These are phyloP conservation scores for Gastrolobium bilobum DNA, from an alignment of 306 rosid genomes.

Conservation along the genomic window DNA sequence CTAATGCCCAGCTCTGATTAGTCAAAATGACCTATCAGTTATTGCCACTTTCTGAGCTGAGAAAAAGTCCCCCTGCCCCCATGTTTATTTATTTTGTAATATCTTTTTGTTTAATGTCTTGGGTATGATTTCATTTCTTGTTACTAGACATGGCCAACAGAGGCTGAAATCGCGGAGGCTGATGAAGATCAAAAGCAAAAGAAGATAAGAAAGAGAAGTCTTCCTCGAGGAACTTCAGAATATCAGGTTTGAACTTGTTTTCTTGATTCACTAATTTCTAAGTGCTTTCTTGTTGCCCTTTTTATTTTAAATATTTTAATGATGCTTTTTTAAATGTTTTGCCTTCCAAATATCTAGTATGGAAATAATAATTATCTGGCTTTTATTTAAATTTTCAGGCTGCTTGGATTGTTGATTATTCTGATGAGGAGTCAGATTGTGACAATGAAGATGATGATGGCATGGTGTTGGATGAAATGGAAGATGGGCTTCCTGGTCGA, in stretches of 20 bases:
- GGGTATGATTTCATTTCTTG: constrained; percentile 39
- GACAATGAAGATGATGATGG: constrained; percentile 69
- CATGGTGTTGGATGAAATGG: constrained; percentile 75
- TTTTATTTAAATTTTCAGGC: constrained; percentile 65
- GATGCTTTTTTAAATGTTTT: constrained; percentile 6
- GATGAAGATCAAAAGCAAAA: constrained; percentile 67
- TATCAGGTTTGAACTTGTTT: constrained; percentile 73
- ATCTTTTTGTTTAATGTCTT: constrained; percentile 12
- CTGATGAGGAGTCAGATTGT: constrained; percentile 66
- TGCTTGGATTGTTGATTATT: constrained; percentile 83
- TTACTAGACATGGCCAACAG: constrained; percentile 96
- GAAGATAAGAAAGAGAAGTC: constrained; percentile 63
- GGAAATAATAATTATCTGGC: constrained; percentile 15
- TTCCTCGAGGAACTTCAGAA: constrained; percentile 92
- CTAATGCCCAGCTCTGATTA: not conserved
- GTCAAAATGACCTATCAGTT: constrained; percentile 15
- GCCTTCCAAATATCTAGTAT: constrained; percentile 17
- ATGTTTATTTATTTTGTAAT: not conserved
- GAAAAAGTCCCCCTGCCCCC: not conserved
- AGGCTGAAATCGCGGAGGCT: constrained; percentile 79
- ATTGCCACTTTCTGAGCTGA: constrained; percentile 11
- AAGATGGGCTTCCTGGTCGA: constrained; percentile 57
- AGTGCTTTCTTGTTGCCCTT: not conserved
- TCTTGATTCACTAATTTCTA: constrained; percentile 25
- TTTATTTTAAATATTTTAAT: not conserved